Evolutionary conservation across 176 grass and related monocot species (phyloP), one percentile per base, ranked within the genome.

Genomic region (Bolboschoenus planiculmis): DNA sequence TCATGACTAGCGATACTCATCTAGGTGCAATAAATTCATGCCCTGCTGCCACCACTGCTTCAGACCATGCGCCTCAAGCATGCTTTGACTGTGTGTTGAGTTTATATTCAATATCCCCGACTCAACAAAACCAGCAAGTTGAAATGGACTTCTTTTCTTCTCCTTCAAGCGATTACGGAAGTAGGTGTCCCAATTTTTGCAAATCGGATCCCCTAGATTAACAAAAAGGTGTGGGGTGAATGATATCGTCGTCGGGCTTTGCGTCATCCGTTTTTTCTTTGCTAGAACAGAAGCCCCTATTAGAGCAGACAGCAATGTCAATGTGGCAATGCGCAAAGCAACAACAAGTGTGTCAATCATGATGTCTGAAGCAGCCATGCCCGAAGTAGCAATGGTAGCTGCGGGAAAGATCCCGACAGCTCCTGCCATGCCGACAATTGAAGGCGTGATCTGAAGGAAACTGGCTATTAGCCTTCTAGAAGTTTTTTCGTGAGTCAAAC

Each of bases 281-380:
- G 79, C 11, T 4, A 82, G 42, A 63, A 82, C 58, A 46, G 10
- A 65, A 46, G 79, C 36, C 42, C 79, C 79, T 0, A 82, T 64
- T 27, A 82, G 14, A 29, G 79, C 79, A 24, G 79, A 37, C 14
- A 82, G 79, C 3, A 57, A 82, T 39, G 79, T 82, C 36, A 82
- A 20, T 11, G 79, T 82, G 9, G 79, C 79, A 62, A 82, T 82
- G 39, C 79, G 36, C 13, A 57, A 82, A 65, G 59, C 79, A 27
- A 82, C 79, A 55, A 82, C 79, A 40, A 82, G 56, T 9, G 79
- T 82, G 56, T 82, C 79, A 62, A 82, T 82, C 79, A 82, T 82
- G 27, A 82, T 50, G 2, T 65, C 79, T 29, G 79, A 82, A 62
- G 79, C 79, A 46, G 79, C 58, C 79, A 82, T 82, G 37, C 79